Evolutionary conservation across 495 filamentous ascomycete species (phyloP), one percentile per base, ranked within the genome.

Genomic region (Penicillium odoratum): DNA sequence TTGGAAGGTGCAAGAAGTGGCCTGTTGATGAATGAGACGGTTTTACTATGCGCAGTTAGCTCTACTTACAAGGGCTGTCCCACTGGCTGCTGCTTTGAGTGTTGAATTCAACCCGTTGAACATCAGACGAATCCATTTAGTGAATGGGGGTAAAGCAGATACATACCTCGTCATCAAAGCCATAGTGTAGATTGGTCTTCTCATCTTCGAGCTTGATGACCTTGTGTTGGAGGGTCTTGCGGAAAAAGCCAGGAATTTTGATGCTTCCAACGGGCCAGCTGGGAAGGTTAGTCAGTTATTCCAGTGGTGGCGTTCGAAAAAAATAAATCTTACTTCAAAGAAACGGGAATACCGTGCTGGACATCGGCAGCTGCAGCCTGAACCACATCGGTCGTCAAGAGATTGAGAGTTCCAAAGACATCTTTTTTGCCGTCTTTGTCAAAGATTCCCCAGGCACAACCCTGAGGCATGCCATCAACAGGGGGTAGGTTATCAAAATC

Each of bases 401-500:
- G 68, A 64, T 87, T 87, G 34, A 86, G 61, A 3, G 80, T 84
- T 29, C 86, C 85, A 48, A 76, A 72, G 38, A 80, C 64, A 58
- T 88, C 85, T 48, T 83, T 83, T 57, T 83, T 71, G 48, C 80
- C 83, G 56, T 83, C 74, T 55, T 81, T 82, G 68, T 88, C 85
- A 44, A 83, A 88, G 16, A 88, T 34, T 5, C 86, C 85, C 85
- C 85, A 88, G 10, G 85, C 80, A 62, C 81, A 86, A 16, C 85
- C 85, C 64, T 85, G 79, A 1, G 83, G 84, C 75, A 83, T 81
- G 13, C 77, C 83, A 31, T 82, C 59, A 6, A 88, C 84, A 42
- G 70, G 66, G 5, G 86, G 85, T 2, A 88, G 77, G 59, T 78
- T 66, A 55, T 87, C 84, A 60, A 85, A 88, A 38, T 79, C 70